Evolutionary conservation across 169 alveolate genomes (phyloP).

Genomic region (Plasmodium billcollinsi): DNA sequence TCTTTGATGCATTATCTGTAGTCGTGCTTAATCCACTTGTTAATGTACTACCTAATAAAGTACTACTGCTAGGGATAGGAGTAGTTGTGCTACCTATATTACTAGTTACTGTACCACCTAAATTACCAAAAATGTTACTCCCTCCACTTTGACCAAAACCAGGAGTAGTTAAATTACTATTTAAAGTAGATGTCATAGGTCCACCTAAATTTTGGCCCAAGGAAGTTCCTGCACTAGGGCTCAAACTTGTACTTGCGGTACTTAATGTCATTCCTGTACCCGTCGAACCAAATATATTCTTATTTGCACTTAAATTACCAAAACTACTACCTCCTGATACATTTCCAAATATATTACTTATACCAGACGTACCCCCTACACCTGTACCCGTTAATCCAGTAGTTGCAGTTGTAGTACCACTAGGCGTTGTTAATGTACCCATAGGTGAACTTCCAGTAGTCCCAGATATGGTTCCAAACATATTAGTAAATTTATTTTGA

Average conservation of each 20-base stretch:
- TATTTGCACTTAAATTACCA: slow-evolving; percentile 28
- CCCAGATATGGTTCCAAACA: slow-evolving; percentile 27
- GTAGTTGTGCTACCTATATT: slow-evolving; percentile 17
- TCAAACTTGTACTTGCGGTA: slow-evolving; percentile 2
- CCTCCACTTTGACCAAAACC: slow-evolving; percentile 6
- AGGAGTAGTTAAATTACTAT: slow-evolving; percentile 12
- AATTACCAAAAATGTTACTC: slow-evolving; percentile 21
- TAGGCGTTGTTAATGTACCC: neutral
- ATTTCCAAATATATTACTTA: slow-evolving; percentile 27
- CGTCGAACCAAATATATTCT: slow-evolving; percentile 52
- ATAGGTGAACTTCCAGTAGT: slow-evolving; percentile 12
- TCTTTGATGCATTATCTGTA: neutral
- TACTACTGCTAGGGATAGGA: neutral
- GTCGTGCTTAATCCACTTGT: neutral
- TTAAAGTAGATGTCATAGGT: slow-evolving; percentile 14
- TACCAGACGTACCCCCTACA: slow-evolving; percentile 9
- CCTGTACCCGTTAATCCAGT: slow-evolving; percentile 3
- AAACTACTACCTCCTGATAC: slow-evolving; percentile 21
- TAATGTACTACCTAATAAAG: neutral
- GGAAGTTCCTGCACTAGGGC: slow-evolving; percentile 6
- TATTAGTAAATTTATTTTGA: slow-evolving; percentile 56
- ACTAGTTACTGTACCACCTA: slow-evolving; percentile 23
- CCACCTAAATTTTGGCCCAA: slow-evolving; percentile 38
- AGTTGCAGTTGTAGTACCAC: slow-evolving; percentile 4
- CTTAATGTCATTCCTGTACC: slow-evolving; percentile 32